A percentile compares a stretch with the other conserved stretches of the same genome.
These are phyloP conservation scores for Vitis hybrid DNA, from an alignment of 177 flowering plant species.

Conservation along the genomic window DNA sequence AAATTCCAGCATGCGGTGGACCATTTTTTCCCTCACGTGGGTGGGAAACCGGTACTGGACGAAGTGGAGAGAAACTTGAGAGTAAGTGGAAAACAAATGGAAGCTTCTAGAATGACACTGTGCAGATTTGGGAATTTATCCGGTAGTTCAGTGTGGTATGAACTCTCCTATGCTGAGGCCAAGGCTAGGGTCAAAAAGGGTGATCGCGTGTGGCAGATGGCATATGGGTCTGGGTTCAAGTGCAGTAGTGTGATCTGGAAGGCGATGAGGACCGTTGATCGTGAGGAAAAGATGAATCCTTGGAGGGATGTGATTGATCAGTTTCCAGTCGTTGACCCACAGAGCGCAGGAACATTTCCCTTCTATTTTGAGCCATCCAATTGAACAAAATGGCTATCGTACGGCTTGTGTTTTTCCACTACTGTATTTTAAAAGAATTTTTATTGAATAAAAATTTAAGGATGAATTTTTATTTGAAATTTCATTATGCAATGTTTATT, in stretches of 20 bases:
- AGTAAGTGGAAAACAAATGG: background rate
- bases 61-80: slow-evolving; percentile 1
- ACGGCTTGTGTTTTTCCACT: no score
- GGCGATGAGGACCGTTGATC: slow-evolving; percentile 4
- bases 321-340: background rate
- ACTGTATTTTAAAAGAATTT: no score
- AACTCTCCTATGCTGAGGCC: slow-evolving; percentile 3
- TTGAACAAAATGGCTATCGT: no score
- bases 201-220: slow-evolving; percentile 5
- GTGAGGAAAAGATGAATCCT: background rate
- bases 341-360: no score
- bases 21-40: slow-evolving; percentile 1
- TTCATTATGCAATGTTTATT: no score
- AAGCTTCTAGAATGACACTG: slow-evolving; percentile 3
- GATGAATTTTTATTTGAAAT: no score
- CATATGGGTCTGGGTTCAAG: slow-evolving; percentile 5
- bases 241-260: slow-evolving; percentile 4
- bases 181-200: background rate
- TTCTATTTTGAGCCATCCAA: no score
- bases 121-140: slow-evolving; percentile 1
- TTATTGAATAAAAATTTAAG: no score
- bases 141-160: slow-evolving; percentile 4
- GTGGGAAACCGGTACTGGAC: background rate
- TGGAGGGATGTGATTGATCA: background rate
- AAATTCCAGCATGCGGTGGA: slow-evolving; percentile 27